These are phyloP conservation scores for Tilletia horrida DNA, from an alignment of 1,284 basidiomycete species.

Conservation along the genomic window DNA sequence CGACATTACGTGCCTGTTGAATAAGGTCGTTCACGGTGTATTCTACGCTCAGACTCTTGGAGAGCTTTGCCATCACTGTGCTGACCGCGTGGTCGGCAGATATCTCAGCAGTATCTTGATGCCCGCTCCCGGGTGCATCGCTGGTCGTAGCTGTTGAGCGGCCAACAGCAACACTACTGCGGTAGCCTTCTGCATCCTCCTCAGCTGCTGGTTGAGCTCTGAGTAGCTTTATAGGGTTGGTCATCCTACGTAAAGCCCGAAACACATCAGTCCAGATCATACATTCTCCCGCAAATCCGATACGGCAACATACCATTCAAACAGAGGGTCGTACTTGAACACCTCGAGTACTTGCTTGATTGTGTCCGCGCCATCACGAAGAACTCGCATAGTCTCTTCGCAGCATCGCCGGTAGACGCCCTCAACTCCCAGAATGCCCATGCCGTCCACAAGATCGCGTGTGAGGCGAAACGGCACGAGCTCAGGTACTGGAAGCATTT, in stretches of 20 bases:
- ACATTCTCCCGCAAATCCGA: too few species aligned
- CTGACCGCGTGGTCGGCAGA: slow-evolving; percentile 80
- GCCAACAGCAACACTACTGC: neutral
- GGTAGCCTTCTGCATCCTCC: slow-evolving; percentile 1
- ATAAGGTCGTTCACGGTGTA: slow-evolving; percentile 91
- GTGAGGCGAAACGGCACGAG: slow-evolving; percentile 92
- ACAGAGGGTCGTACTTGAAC: slow-evolving; percentile 92
- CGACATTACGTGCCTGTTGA: slow-evolving; percentile 75
- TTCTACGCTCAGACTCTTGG: slow-evolving; percentile 79
- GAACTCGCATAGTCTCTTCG: slow-evolving; percentile 86
- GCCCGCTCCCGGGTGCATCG: slow-evolving; percentile 18
- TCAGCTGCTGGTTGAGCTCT: slow-evolving; percentile 30
- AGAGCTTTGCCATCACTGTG: slow-evolving; percentile 64
- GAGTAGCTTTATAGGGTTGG: slow-evolving; percentile 41
- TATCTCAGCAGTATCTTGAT: slow-evolving; percentile 65
- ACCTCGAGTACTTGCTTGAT: slow-evolving; percentile 94
- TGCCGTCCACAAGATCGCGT: slow-evolving; percentile 85
- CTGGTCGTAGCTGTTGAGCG: slow-evolving; percentile 12
- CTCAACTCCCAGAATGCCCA: slow-evolving; percentile 83
- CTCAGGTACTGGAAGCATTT: slow-evolving; percentile 76
- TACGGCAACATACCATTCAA: slow-evolving; percentile 68
- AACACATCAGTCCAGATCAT: neutral
- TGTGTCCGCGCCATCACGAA: slow-evolving; percentile 77
- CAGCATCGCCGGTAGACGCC: slow-evolving; percentile 93
- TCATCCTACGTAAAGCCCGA: slow-evolving; percentile 19